Evolutionary conservation across 2,329 filamentous ascomycete genomes (phyloP), one percentile per base, ranked within the genome.

Genomic region (Sporothrix humicola): DNA sequence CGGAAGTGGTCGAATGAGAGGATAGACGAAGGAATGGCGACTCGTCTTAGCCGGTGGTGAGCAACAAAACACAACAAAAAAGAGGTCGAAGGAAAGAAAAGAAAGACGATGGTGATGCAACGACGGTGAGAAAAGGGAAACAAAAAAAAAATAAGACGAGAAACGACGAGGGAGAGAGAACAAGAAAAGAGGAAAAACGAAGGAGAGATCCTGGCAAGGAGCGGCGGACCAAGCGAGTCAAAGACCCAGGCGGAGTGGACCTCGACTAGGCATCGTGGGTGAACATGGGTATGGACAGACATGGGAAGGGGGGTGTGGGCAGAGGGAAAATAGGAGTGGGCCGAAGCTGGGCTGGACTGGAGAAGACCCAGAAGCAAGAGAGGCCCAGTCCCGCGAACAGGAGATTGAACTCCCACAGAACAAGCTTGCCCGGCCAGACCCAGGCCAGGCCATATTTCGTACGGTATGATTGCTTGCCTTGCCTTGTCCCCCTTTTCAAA

Each of bases 261-360:
- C 66, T 42, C 23, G 66, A 69, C 70, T 61, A 70, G 63, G 70
- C 73, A 74, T 74, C 73, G 65, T 74, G 73, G 73, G 56, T 46
- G 56, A 61, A 56, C 65, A 59, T 44, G 69, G 70, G 73, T 66
- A 50, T 31, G 54, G 63, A 65, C 54, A 71, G 63, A 65, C 54
- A 71, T 52, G 65, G 31, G 69, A 37, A 50, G 56, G 56, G 56
- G 31, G 56, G 54, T 26, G 69, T 71, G 69, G 54, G 12, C 54
- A 71, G 54, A 63, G 56, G 56, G 15, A 58, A 37, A 71, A 50
- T 46, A 44, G 69, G 69, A 59, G 69, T 71, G 69, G 66, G 66
- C 37, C 54, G 58, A 65, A 52, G 23, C 42, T 59, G 69, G 56
- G 56, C 56, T 61, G 69, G 69, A 42, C 58, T 72, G 69, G 69